Base-by-base conservation (phyloP, 78 protist species). In the Thecamonas trahens region DNA sequence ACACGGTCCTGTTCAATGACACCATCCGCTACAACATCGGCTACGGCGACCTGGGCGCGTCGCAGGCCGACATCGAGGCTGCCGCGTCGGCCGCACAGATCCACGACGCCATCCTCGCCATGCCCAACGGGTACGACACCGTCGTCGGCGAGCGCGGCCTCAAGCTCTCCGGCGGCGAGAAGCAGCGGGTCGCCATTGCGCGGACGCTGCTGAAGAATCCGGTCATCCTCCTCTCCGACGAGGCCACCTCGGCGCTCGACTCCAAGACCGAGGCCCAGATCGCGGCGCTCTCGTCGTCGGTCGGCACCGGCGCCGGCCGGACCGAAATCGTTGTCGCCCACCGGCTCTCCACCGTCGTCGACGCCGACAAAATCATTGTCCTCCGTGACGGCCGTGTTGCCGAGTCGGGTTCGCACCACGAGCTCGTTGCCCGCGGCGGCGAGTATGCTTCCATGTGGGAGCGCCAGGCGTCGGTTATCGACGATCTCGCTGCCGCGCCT, bases 81-180 rank as follows among this genome's bases (percentile, higher is more conserved):
- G 90, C 89, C 24, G 85, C 82, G 34, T 24, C 37, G 44, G 22
- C 26, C 34, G 91, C 94, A 5, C 71, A 76, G 44, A 58, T 80
- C 34, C 84, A 81, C 53, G 54, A 83, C 40, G 72, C 69, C 68
- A 61, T 88, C 54, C 11, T 40, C n/a, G 38, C 47, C 13, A 31
- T 95, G 32, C 91, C 93, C 26, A 73, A 91, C 3, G 85, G 85
- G 20, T 91, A 89, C 69, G 76, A 91, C 31, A 87, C 93, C 24
- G 63, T 54, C 34, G 91, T 90, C 20, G 95, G 95, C 42, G 96
- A 88, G 78, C 83, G 93, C 20, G 96, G 96, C 29, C 90, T 83
- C 29, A 77, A 79, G 73, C 82, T 95, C 45, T 81, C 91, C 31
- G 76, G 87, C 5, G 94, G 96, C 3, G 90, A 88, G 63, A 75